Base-by-base conservation (phyloP, 164 flowering plant genomes). In the Aristolochia fimbriata region DNA sequence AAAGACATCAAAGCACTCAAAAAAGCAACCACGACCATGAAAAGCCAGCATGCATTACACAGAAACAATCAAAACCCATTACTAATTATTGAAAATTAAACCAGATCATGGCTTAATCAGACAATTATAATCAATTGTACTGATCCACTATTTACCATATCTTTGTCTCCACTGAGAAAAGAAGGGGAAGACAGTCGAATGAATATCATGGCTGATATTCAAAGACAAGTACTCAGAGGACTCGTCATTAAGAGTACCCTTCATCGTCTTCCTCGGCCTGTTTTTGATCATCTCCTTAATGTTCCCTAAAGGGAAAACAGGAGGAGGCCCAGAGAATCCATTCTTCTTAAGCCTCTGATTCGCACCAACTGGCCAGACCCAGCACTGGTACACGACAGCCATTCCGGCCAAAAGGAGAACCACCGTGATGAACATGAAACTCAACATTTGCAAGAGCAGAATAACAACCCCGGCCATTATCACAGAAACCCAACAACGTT, bases 301-400 rank as follows among this genome's bases (percentile, higher is more conserved):
- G 70, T 87, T 89, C 46, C 98, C 96, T 0, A 92, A 52, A 37
- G 98, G 98, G 45, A 92, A 92, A 43, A 62, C 71, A 9, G 98
- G 98, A 59, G 80, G 59, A n/a, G 96, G 98, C 1, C 96, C 96
- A 31, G 52, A 45, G 62, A 89, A 76, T 47, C 96, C 96, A 61
- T 71, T 77, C 41, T 25, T 61, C 48, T 50, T 61, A 17, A 89
- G 79, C 76, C 72, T 81, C 15, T 43, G 46, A 20, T 70, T 64
- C 10, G 71, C 73, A 48, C 19, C 25, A 30, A 47, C 8, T 0
- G 98, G 96, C 10, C 65, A 61, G 67, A 92, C 30, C 86, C 81
- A 85, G 37, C 71, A 83, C 9, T 57, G 41, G 15, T 59, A 59
- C 10, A 79, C 0, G 2, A 78, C 6, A 37, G 23, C 71, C 60